Percentiles rank a stretch among this genome's conserved stretches.
Evolutionary conservation across 1,284 basidiomycete genomes (phyloP).

Genomic region (Trichosporon asahii): DNA sequence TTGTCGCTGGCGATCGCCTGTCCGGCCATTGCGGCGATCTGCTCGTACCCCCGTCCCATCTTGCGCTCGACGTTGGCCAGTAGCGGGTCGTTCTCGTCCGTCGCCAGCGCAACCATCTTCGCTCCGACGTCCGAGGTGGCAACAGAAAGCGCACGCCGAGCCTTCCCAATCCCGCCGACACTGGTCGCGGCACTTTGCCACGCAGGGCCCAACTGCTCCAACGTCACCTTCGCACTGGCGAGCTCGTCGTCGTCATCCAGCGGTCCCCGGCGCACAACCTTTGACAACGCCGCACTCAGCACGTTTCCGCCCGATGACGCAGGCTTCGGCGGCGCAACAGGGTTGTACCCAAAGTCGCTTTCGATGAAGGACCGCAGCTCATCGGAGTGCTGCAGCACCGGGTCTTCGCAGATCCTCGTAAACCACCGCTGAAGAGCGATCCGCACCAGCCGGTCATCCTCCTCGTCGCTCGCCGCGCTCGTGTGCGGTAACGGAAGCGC

Average conservation of each 20-base stretch:
- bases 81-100: slow-evolving; percentile 76
- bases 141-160: slow-evolving; percentile 70
- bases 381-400: slow-evolving; percentile 78
- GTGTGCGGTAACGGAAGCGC: slow-evolving; percentile 87
- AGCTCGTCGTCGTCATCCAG: slow-evolving; percentile 62
- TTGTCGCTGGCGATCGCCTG: slow-evolving; percentile 82
- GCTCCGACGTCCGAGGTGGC: slow-evolving; percentile 82
- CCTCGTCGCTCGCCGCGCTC: slow-evolving; percentile 89
- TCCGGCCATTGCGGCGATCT: slow-evolving; percentile 74
- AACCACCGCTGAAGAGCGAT: slow-evolving; percentile 92
- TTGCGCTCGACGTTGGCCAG: slow-evolving; percentile 75
- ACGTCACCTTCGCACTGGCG: slow-evolving; percentile 78
- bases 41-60: slow-evolving; percentile 78
- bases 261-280: slow-evolving; percentile 48
- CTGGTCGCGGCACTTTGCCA: slow-evolving; percentile 85
- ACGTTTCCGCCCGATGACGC: slow-evolving; percentile 34
- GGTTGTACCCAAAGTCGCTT: slow-evolving; percentile 75
- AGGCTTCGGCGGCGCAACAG: slow-evolving; percentile 58
- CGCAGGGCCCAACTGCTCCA: slow-evolving; percentile 81
- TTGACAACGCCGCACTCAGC: slow-evolving; percentile 46
- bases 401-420: slow-evolving; percentile 80
- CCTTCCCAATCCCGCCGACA: slow-evolving; percentile 73
- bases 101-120: slow-evolving; percentile 79
- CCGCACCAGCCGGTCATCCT: slow-evolving; percentile 85
- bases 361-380: slow-evolving; percentile 89